Evolutionary conservation across 768 basidiomycete genomes (phyloP), one percentile per base, ranked within the genome.

Genomic region (Calocybe cyanea): DNA sequence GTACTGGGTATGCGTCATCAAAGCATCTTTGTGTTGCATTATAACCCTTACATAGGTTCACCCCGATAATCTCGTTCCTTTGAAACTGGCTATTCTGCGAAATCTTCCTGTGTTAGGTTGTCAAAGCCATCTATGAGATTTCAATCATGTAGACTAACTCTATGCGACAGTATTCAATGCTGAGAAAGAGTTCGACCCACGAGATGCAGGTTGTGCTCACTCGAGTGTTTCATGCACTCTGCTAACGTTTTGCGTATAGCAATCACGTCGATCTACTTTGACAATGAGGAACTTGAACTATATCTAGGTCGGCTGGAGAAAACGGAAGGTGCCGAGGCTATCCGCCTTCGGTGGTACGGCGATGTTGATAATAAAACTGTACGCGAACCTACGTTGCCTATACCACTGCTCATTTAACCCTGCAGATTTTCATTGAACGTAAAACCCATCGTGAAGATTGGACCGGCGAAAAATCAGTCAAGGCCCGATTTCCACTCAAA

Each of bases 401-500:
- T 38, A 21, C 14, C 21, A 23, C 10, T 2, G n/a, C 17, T 52
- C 28, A 40, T 20, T 8, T 40, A 19, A 30, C 38, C 24, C 17
- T 40, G 5, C 10, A 89, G 85, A 88, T 92, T 31, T 92, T 88
- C 53, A 84, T 92, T 15, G 88, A 92, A 66, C 85, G 88, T 33
- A 92, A 92, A 66, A 92, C 88, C 0, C 88, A 99, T 62, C 81
- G 93, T 44, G 96, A 99, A 66, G 96, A 99, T 60, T 99, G 96
- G 96, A 98, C 95, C 0, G 96, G 96, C 25, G 95, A 99, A 65
- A 97, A 97, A 66, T 93, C 91, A 8, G 94, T 98, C 61, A 99
- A 97, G 66, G 89, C 93, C 11, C 87, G 94, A 9, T 97, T 98
- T 70, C 83, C 90, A 2, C 84, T 99, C 63, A 93, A 95, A 61